phyloP scores from a whole-genome alignment of 768 basidiomycete genomes.

The Collybia sp. region DNA sequence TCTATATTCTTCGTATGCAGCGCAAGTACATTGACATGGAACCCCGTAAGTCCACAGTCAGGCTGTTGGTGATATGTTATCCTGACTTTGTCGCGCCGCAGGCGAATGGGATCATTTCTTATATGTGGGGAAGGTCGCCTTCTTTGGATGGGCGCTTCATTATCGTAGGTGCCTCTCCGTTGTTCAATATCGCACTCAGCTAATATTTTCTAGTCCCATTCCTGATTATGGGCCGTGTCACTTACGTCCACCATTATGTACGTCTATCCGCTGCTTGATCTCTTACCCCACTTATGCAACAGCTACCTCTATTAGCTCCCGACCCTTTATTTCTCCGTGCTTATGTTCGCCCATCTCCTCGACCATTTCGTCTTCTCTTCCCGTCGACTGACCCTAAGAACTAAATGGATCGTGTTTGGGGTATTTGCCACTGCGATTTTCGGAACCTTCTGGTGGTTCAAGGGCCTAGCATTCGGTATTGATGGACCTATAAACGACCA shows the following conservation, averaged over 20 bases:
- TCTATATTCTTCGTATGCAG: constrained; percentile 81
- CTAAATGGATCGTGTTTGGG: constrained; percentile 72
- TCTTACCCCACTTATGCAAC: background rate
- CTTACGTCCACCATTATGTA: constrained; percentile 95
- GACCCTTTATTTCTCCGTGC: constrained; percentile 92
- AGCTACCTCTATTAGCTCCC: constrained; percentile 57
- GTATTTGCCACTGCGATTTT: constrained; percentile 55
- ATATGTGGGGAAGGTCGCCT: constrained; percentile 88
- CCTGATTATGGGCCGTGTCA: constrained; percentile 96
- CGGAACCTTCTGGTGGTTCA: constrained; percentile 95
- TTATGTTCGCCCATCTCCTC: constrained; percentile 86
- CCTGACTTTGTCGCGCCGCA: constrained; percentile 17
- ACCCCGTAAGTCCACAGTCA: constrained; percentile 49
- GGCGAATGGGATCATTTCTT: constrained; percentile 95
- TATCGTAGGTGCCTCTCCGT: constrained; percentile 51
- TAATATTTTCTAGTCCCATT: constrained; percentile 66
- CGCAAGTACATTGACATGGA: constrained; percentile 92
- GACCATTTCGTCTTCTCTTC: constrained; percentile 93
- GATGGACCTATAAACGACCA: constrained; percentile 82
- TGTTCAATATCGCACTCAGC: background rate
- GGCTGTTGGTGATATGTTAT: background rate
- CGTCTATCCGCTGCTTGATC: constrained; percentile 22
- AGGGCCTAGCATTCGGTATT: constrained; percentile 83
- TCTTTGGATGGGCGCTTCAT: constrained; percentile 90
- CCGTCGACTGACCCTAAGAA: constrained; percentile 49